Evolutionary conservation across 352 stramenopile genomes (phyloP), one percentile per base, ranked within the genome.

Genomic region (Phytophthora agathidicida): DNA sequence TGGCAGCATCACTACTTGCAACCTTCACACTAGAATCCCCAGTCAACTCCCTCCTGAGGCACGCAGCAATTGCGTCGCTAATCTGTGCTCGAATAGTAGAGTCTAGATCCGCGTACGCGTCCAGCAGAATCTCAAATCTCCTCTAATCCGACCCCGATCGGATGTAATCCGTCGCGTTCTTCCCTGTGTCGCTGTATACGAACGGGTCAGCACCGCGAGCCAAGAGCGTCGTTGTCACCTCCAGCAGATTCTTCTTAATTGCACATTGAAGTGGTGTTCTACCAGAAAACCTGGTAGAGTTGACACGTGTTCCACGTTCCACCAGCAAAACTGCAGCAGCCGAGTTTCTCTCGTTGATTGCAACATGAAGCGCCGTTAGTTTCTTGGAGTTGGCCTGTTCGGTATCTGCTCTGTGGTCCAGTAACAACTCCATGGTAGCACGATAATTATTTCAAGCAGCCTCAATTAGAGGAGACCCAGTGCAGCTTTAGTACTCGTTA

Each of bases 391-490:
- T 22, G 22, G 7, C 9, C 2, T 55, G 24, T 37, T 62, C 31
- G 10, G 54, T 27, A 24, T 60, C 44, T 1, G 49, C 55, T 7
- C 50, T 50, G 27, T 50, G 24, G 23, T 56, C 55, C 35, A 71
- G 33, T 1, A 71, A 32, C 22, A 65, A 38, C 46, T 65, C 45
- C 8, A 65, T 19, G 11, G 58, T 52, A 7, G 20, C 44, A 55
- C 23, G 31, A 39, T 38, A 30, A n/a, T 39, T 51, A n/a, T 52
- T 22, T 14, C 16, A 14, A 23, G 45, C 55, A 11, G 46, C 55
- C 17, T 56, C 46, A 1, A 65, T 50, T 1, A 65, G 39, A 20
- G 55, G 55, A 4, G 55, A 53, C 13, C 16, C 31, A 6, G 47
- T 41, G 9, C 47, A 46, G 3, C 44, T 36, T n/a, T 46, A n/a